Evolutionary conservation across 2,329 filamentous ascomycete genomes (phyloP).

Genomic region (Cladophialophora yegresii): DNA sequence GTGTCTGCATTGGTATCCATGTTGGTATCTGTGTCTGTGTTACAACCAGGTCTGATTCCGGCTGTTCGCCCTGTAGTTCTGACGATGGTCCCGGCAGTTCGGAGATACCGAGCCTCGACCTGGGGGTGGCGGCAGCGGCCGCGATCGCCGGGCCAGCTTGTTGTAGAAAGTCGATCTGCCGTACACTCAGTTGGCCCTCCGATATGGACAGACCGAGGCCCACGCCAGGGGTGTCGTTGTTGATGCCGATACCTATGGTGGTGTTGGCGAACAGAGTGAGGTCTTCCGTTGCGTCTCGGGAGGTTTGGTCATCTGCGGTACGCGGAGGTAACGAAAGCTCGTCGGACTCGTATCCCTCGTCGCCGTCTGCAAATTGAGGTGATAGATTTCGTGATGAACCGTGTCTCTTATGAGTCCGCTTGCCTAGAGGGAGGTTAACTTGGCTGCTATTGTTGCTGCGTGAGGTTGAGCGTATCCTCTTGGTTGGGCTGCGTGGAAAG

Average conservation of each 20-base stretch:
- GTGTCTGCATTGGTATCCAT: too few relatives aligned
- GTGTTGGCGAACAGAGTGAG: neutral
- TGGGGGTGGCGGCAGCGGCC: too few relatives aligned
- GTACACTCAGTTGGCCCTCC: neutral
- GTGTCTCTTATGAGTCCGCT: too few relatives aligned
- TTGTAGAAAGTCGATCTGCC: neutral
- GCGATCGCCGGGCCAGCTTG: neutral
- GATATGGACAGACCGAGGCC: neutral
- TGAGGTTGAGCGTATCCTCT: neutral
- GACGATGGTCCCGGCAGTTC: neutral
- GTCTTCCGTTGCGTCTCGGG: neutral
- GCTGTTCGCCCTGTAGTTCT: too few relatives aligned
- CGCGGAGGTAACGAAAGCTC: neutral
- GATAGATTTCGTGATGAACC: neutral
- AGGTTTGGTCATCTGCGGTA: neutral
- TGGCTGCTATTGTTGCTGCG: slow-evolving; percentile 7
- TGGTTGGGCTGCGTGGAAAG: slow-evolving; percentile 6
- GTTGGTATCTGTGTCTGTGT: too few relatives aligned
- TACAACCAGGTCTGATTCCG: neutral
- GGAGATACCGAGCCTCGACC: neutral
- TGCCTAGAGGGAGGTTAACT: neutral
- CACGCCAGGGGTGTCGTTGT: neutral
- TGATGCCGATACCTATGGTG: slow-evolving; percentile 1
- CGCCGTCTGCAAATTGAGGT: neutral
- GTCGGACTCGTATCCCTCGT: neutral